phyloP scores from a whole-genome alignment of 2,329 filamentous ascomycete genomes.

The Scytalidium lignicola region DNA sequence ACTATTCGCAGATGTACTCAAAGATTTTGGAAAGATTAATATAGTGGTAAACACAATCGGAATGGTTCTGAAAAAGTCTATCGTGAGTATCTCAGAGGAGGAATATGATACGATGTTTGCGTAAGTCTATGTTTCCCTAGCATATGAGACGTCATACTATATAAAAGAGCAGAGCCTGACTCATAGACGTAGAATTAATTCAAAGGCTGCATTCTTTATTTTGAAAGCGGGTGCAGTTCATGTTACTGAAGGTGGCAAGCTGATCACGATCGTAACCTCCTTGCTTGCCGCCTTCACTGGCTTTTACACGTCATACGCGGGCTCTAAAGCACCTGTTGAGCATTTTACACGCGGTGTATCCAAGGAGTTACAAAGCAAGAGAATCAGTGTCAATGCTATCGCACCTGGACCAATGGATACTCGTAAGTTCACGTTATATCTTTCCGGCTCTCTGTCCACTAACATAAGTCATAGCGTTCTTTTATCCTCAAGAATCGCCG shows the following conservation, averaged over 20 bases:
- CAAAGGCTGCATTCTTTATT: slow-evolving; percentile 40
- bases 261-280: slow-evolving; percentile 41
- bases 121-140: slow-evolving; percentile 28
- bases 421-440: slow-evolving; percentile 24
- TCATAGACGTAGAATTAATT: slow-evolving; percentile 33
- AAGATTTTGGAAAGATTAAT: slow-evolving; percentile 40
- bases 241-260: slow-evolving; percentile 39
- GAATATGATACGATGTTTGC: slow-evolving; percentile 45
- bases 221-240: slow-evolving; percentile 37
- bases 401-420: slow-evolving; percentile 36
- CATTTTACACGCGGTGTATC: slow-evolving; percentile 32
- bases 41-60: slow-evolving; percentile 47
- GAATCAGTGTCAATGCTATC: slow-evolving; percentile 32
- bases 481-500: slow-evolving; percentile 37
- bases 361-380: slow-evolving; percentile 29
- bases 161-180: too few species aligned
- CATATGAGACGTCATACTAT: too few species aligned
- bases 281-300: slow-evolving; percentile 41
- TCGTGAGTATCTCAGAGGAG: slow-evolving; percentile 36
- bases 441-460: not conserved
- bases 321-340: slow-evolving; percentile 36
- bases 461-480: slow-evolving; percentile 30
- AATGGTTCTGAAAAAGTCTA: slow-evolving; percentile 43
- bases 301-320: slow-evolving; percentile 40
- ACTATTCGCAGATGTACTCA: slow-evolving; percentile 35